Percentiles rank a stretch among this genome's conserved stretches.
Conservation (phyloP, 306 rosid genomes). For the Crotalaria pallida region DNA sequence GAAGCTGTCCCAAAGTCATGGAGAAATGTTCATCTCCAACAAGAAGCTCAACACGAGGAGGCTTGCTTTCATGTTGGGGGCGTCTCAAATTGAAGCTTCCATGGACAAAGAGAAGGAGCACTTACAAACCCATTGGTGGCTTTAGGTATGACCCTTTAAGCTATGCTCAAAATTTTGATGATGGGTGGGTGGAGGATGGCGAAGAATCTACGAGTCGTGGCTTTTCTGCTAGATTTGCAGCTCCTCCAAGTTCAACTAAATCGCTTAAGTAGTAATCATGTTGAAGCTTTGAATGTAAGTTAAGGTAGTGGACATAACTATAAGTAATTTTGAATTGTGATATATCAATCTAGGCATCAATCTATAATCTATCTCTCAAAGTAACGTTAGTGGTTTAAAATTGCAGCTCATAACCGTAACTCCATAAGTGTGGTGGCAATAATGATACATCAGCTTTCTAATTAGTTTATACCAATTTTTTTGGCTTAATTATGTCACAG, state of each 20-base stretch:
- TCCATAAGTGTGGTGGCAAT: too few relatives aligned
- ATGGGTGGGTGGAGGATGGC: conserved; percentile 40
- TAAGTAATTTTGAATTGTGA: too few relatives aligned
- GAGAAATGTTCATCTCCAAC: conserved; percentile 39
- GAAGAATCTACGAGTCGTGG: conserved; percentile 34
- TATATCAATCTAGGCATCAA: too few relatives aligned
- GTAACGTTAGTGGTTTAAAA: too few relatives aligned
- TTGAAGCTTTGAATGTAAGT: not conserved
- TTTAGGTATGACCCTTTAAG: conserved; percentile 65
- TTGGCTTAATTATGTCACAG: too few relatives aligned
- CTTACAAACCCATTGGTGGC: conserved; percentile 30
- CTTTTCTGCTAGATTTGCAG: conserved; percentile 64
- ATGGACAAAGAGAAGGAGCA: conserved; percentile 27
- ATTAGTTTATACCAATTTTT: too few relatives aligned
- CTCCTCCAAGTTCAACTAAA: conserved; percentile 35
- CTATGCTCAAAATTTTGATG: conserved; percentile 77
- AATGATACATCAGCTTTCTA: too few relatives aligned
- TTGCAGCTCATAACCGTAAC: too few relatives aligned
- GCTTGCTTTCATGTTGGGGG: conserved; percentile 56
- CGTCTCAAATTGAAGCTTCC: conserved; percentile 57
- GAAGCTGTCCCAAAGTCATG: conserved; percentile 27
- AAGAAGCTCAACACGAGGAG: not conserved
- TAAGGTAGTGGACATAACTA: too few relatives aligned
- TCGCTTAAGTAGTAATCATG: conserved; percentile 14
- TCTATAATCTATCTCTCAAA: too few relatives aligned